Percentiles rank a stretch among this genome's conserved stretches.
These are phyloP conservation scores for Aureobasidium pullulans DNA, from an alignment of 2,329 filamentous ascomycete species.

Conservation along the genomic window DNA sequence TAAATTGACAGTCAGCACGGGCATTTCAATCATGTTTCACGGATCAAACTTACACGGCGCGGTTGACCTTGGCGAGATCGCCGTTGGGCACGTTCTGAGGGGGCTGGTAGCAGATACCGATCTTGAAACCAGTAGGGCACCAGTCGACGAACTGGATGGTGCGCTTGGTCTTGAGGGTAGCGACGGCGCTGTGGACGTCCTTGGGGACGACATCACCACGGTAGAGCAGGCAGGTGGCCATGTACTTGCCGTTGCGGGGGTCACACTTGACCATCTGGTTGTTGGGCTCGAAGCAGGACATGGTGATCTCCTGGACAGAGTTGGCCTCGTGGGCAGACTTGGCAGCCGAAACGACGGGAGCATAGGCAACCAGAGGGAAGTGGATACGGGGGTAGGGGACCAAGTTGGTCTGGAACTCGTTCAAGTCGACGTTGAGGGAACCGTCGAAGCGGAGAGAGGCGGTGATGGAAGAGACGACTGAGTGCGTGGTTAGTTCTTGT, in stretches of 20 bases:
- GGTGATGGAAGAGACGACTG: slow-evolving; percentile 96
- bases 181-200: slow-evolving; percentile 86
- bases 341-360: slow-evolving; percentile 86
- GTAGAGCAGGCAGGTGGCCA: slow-evolving; percentile 97
- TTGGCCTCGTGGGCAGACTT: slow-evolving; percentile 98
- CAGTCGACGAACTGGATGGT: slow-evolving; percentile 99
- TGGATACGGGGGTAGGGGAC: slow-evolving; percentile 98
- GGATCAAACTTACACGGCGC: slow-evolving; percentile 71
- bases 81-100: slow-evolving; percentile 94
- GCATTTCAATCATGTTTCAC: too few relatives aligned
- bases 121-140: slow-evolving; percentile 99
- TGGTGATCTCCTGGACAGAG: slow-evolving; percentile 96
- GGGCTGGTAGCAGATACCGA: slow-evolving; percentile 99
- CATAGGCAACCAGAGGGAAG: slow-evolving; percentile 96
- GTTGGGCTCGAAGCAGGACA: slow-evolving; percentile 98
- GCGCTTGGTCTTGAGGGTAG: slow-evolving; percentile 97
- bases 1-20: slow-evolving; percentile 27
- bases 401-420: slow-evolving; percentile 99
- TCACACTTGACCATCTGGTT: slow-evolving; percentile 99
- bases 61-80: slow-evolving; percentile 95
- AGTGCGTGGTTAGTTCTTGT: slow-evolving; percentile 7
- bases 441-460: slow-evolving; percentile 97
- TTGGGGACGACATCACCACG: slow-evolving; percentile 97
- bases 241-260: slow-evolving; percentile 98
- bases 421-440: slow-evolving; percentile 97